Conservation (phyloP, 768 basidiomycete species). For the Pulveroboletus sp. region DNA sequence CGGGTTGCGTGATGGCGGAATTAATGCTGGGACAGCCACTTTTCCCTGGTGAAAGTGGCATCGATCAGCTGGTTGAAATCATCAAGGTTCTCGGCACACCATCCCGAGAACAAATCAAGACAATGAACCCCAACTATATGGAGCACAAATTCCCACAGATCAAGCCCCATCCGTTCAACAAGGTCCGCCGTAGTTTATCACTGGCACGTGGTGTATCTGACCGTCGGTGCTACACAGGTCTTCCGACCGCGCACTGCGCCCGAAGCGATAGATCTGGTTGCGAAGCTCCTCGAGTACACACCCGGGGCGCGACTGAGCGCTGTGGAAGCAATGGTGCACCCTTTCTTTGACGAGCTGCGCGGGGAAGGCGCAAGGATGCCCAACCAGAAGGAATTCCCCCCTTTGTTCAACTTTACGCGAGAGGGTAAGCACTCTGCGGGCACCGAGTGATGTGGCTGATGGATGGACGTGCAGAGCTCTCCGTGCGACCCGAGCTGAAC, state of each 20-base stretch:
- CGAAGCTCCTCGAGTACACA: constrained; percentile 96
- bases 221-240: constrained; percentile 59
- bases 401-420: constrained; percentile 91
- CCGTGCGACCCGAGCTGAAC: constrained; percentile 93
- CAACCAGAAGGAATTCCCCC: constrained; percentile 94
- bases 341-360: constrained; percentile 96
- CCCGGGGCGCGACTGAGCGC: constrained; percentile 89
- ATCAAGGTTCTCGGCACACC: constrained; percentile 99
- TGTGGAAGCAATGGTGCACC: constrained; percentile 88
- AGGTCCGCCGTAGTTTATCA: constrained; percentile 46
- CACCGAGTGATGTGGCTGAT: neutral
- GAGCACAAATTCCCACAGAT: constrained; percentile 99
- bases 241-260: constrained; percentile 96
- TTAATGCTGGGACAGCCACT: constrained; percentile 98
- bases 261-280: constrained; percentile 95
- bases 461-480: constrained; percentile 65
- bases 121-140: constrained; percentile 99
- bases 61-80: constrained; percentile 99
- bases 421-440: constrained; percentile 64
- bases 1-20: constrained; percentile 99
- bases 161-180: constrained; percentile 98
- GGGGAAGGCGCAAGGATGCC: constrained; percentile 92
- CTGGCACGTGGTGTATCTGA: constrained; percentile 12
- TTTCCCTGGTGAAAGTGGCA: constrained; percentile 98
- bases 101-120: constrained; percentile 99